phyloP scores from a whole-genome alignment of 1,139 yeast genomes.

The Lodderomyces elongisporus region DNA sequence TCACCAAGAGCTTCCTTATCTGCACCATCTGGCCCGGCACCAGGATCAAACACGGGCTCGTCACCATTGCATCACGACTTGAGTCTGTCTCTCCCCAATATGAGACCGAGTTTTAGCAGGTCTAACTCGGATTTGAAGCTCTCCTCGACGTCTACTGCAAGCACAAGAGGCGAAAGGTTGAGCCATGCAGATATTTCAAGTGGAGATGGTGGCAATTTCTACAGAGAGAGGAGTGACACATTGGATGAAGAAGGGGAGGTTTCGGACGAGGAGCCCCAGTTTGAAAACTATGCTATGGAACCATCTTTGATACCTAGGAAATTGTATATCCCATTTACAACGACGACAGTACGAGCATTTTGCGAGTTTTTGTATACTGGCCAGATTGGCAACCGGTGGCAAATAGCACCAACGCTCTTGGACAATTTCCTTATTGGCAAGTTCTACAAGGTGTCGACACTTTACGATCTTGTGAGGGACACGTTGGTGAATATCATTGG shows the following conservation, averaged over 20 bases:
- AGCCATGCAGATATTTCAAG: not conserved
- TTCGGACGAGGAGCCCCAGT: not conserved
- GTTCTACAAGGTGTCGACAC: conserved; percentile 59
- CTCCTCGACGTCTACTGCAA: not conserved
- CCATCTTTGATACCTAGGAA: conserved; percentile 63
- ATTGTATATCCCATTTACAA: conserved; percentile 61
- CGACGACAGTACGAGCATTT: conserved; percentile 57
- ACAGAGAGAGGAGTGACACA: not conserved
- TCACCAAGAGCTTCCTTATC: conserved; percentile 47
- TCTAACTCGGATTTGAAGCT: conserved; percentile 1
- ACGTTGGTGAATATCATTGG: conserved; percentile 66
- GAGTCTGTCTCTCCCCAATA: conserved; percentile 18
- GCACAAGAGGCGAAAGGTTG: not conserved
- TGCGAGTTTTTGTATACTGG: conserved; percentile 74
- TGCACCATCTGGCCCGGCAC: conserved; percentile 16
- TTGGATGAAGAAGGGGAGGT: conserved; percentile 2
- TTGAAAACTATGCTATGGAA: conserved; percentile 41
- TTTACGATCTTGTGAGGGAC: conserved; percentile 65
- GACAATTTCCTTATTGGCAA: conserved; percentile 61
- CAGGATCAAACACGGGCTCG: too few relatives aligned
- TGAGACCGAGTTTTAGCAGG: conserved; percentile 13
- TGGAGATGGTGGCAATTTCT: not conserved
- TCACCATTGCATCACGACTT: too few relatives aligned
- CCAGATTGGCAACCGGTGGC: conserved; percentile 71
- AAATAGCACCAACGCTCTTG: conserved; percentile 58